Base-by-base conservation (phyloP, 176 grass and related monocot genomes). In the Raddia guianensis region DNA sequence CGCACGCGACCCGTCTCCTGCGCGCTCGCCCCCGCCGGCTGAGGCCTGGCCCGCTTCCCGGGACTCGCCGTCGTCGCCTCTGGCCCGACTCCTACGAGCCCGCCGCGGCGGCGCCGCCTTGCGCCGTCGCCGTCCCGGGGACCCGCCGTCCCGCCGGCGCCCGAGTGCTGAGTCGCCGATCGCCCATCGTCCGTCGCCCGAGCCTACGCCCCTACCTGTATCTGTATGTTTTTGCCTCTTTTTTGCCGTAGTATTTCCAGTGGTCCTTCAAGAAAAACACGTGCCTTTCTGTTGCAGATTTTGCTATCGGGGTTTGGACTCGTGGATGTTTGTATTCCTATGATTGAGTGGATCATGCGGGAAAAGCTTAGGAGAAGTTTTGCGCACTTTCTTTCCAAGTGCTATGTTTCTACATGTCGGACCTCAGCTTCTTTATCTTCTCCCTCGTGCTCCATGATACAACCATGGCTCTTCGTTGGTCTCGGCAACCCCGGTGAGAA, bases 401-500 rank as follows among this genome's bases (percentile, higher is more conserved):
- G 5, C 27, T 75, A 27, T 63, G 1, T 74, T 54, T 88, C 86
- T 9, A 80, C 62, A 8, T 7, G 64, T 63, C 10, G 20, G 63
- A 63, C 19, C 20, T 45, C 77, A 3, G 55, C 75, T 37, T 69
- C 83, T 58, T 40, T 90, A 75, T 70, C 47, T 48, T 75, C 40
- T 20, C 76, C 70, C 0, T 79, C 68, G 0, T 52, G 64, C 18
- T 54, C 68, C 12, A 16, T 42, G 0, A 44, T 89, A 89, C 64
- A 80, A 21, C 92, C 95, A 8, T 98, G 92, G 92, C 75, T 98
- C 12, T 87, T 98, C 50, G 21, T 95, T 43, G 90, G 92, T 66
- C 95, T 98, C 4, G 88, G 92, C 40, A 98, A 98, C 71, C 95
- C 90, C 2, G 86, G 95, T 67, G 90, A 94, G 71, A 98, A 94